Evolutionary conservation across 2,329 filamentous ascomycete genomes (phyloP).

Genomic region (Trichoderma simmonsii): DNA sequence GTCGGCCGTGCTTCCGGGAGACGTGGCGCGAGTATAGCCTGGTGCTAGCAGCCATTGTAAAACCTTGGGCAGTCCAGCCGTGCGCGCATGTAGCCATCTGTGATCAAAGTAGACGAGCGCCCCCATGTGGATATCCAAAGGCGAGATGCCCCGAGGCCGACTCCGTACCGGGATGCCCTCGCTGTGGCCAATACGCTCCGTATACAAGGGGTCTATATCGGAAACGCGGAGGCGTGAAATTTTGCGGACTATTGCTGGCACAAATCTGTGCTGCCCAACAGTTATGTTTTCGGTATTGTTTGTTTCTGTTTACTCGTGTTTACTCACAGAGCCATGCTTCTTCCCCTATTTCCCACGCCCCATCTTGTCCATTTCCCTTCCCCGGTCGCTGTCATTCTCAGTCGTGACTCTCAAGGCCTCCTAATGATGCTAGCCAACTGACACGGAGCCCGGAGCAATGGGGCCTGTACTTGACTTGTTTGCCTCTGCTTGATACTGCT

Average conservation of each 20-base stretch:
- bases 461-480: background rate
- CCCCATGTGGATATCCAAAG: background rate
- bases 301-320: background rate
- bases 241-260: background rate
- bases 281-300: background rate
- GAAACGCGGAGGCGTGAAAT: slow-evolving; percentile 9
- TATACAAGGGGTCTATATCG: background rate
- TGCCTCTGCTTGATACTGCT: background rate
- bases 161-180: background rate
- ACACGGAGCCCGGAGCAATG: background rate
- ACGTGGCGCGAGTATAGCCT: background rate
- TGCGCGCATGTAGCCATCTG: background rate
- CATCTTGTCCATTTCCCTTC: background rate
- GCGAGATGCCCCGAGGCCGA: slow-evolving; percentile 8
- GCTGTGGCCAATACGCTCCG: background rate
- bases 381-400: background rate
- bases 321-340: background rate
- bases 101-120: background rate
- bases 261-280: background rate
- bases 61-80: background rate
- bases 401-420: background rate
- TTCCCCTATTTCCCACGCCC: background rate
- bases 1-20: background rate
- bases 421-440: background rate
- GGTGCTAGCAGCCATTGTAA: background rate